A percentile compares a stretch with the other conserved stretches of the same genome.
phyloP scores from a whole-genome alignment of 768 basidiomycete genomes.

The Agaricus subrufescens region DNA sequence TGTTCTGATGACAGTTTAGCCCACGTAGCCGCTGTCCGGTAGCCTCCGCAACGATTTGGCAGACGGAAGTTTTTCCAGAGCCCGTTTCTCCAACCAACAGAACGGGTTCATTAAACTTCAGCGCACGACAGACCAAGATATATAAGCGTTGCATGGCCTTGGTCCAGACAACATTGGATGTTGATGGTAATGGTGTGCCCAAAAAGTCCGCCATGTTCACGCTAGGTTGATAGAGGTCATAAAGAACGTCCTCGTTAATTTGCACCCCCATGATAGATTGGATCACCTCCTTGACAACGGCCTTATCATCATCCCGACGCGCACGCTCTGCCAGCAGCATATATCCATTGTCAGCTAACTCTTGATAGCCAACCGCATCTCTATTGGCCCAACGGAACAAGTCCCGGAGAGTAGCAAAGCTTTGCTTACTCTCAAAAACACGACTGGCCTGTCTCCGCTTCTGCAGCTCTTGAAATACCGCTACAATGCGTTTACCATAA shows the following conservation, averaged over 20 bases:
- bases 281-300: slow-evolving; percentile 87
- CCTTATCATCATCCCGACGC: slow-evolving; percentile 79
- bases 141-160: slow-evolving; percentile 89
- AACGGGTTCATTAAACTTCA: slow-evolving; percentile 90
- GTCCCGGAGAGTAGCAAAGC: slow-evolving; percentile 95
- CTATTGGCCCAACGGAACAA: slow-evolving; percentile 96
- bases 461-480: slow-evolving; percentile 89
- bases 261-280: slow-evolving; percentile 85
- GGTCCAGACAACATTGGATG: slow-evolving; percentile 81
- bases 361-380: slow-evolving; percentile 84
- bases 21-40: slow-evolving; percentile 55
- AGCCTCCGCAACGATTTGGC: slow-evolving; percentile 79
- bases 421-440: slow-evolving; percentile 96
- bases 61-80: slow-evolving; percentile 95
- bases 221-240: slow-evolving; percentile 44
- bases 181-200: slow-evolving; percentile 46
- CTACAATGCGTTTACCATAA: slow-evolving; percentile 85
- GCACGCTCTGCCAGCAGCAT: slow-evolving; percentile 95
- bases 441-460: slow-evolving; percentile 86
- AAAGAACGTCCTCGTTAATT: slow-evolving; percentile 70
- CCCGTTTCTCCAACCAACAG: slow-evolving; percentile 97
- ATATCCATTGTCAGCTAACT: slow-evolving; percentile 93
- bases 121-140: slow-evolving; percentile 75
- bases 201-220: slow-evolving; percentile 43
- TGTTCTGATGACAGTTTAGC: slow-evolving; percentile 97